A percentile compares a stretch with the other conserved stretches of the same genome.
These are phyloP conservation scores for Trichophyton schoenleinii DNA, from an alignment of 2,329 filamentous ascomycete genomes.

Conservation along the genomic window DNA sequence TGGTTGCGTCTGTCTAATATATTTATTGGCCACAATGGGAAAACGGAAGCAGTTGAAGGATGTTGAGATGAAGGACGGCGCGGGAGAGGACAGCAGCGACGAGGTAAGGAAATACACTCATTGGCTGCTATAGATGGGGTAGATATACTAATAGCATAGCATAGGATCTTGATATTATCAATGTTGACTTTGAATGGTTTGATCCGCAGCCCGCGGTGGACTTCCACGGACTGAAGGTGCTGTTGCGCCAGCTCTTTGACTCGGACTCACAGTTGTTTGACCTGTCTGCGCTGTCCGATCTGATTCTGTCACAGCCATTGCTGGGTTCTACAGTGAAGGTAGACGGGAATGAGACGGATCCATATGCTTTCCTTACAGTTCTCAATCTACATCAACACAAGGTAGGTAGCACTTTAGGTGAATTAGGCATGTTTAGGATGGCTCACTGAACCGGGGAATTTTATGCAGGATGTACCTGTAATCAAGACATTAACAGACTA, in stretches of 20 bases:
- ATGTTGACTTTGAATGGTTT: constrained; percentile 98
- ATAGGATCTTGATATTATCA: constrained; percentile 78
- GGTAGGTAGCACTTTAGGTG: constrained; percentile 22
- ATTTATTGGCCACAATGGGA: constrained; percentile 28
- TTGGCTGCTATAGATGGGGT: background rate
- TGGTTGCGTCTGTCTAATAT: background rate
- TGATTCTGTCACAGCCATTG: constrained; percentile 74
- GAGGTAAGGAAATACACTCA: constrained; percentile 20
- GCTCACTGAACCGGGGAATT: background rate
- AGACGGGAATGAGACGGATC: constrained; percentile 85
- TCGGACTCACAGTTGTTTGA: constrained; percentile 76
- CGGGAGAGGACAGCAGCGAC: constrained; percentile 30
- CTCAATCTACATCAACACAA: constrained; percentile 69
- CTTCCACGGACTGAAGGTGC: constrained; percentile 85
- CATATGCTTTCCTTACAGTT: constrained; percentile 83
- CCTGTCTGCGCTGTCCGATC: constrained; percentile 70
- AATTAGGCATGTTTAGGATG: background rate
- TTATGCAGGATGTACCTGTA: constrained; percentile 50
- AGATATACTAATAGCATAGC: background rate
- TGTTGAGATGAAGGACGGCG: constrained; percentile 31
- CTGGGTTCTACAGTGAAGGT: constrained; percentile 94
- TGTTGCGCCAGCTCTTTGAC: constrained; percentile 85
- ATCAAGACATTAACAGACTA: constrained; percentile 62
- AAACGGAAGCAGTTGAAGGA: constrained; percentile 41
- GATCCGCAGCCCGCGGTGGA: constrained; percentile 81